Percentiles rank a stretch among this genome's conserved stretches.
Conservation (phyloP, 2,329 filamentous ascomycete genomes). For the Epichloe coenophiala region DNA sequence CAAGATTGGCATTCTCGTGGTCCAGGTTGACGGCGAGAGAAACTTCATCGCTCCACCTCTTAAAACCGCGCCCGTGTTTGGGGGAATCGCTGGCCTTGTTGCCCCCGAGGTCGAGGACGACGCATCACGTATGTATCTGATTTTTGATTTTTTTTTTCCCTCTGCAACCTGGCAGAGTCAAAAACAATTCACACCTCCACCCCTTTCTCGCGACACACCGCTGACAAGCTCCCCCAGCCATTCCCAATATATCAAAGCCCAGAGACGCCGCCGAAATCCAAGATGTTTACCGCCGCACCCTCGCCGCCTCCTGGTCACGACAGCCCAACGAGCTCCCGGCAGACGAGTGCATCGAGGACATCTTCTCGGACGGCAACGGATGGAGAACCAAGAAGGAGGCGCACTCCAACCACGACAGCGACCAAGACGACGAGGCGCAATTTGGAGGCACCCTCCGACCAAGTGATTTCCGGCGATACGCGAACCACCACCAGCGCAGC, state of each 20-base stretch:
- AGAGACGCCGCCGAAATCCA: conserved; percentile 73
- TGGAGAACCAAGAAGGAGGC: conserved; percentile 39
- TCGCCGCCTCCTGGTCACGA: conserved; percentile 80
- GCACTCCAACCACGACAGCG: conserved; percentile 16
- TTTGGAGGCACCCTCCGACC: conserved; percentile 26
- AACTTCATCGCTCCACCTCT: conserved; percentile 73
- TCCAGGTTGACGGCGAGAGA: conserved; percentile 77
- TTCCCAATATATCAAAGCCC: conserved; percentile 44
- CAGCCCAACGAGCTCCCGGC: conserved; percentile 69
- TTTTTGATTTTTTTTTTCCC: too few relatives aligned
- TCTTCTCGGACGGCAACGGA: conserved; percentile 80
- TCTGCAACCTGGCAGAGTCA: too few relatives aligned
- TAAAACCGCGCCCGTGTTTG: conserved; percentile 80
- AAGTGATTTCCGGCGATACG: conserved; percentile 25
- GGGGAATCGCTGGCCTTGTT: conserved; percentile 84
- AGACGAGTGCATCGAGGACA: conserved; percentile 88
- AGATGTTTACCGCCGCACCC: conserved; percentile 81
- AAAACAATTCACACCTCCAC: too few relatives aligned
- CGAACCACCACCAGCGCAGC: conserved; percentile 14
- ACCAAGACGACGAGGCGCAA: conserved; percentile 20
- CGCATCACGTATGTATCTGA: conserved; percentile 20
- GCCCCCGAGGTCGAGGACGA: conserved; percentile 33
- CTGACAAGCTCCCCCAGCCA: conserved; percentile 10
- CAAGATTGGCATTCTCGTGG: conserved; percentile 64
- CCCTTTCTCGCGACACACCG: background rate